Evolutionary conservation across 75 land plant genomes (phyloP), one percentile per base, ranked within the genome.

Genomic region (Sequoiadendron giganteum): DNA sequence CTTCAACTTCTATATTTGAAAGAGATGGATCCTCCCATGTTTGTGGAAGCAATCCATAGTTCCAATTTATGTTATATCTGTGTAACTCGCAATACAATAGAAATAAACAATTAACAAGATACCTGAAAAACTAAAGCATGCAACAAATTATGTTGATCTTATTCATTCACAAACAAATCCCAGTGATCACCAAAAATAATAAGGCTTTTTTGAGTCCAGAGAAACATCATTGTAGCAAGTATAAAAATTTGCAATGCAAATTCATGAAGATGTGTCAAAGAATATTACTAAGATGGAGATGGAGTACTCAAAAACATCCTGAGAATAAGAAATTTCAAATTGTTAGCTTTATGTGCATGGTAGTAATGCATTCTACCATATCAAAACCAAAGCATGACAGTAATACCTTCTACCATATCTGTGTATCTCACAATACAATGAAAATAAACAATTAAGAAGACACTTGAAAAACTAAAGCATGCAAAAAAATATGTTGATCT

Each of bases 21-120:
- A 92, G 88, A 38, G 94, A 89, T 86, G 99, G 99, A 86, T 98
- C 99, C 87, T 98, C 99, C 99, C 99, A 98, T 55, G 99, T 96
- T 87, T 98, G 99, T 79, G 99, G 99, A 55, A 98, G 94, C 90
- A 98, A 89, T 84, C 99, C 99, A 90, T 98, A 98, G 76, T 98
- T 98, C 99, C 99, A 98, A 86, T 95, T 95, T 49, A 98, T 98
- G 87, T 97, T 97, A 89, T 98, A 97, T 34, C 99, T 97, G 92
- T 13, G 45, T 48, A 19, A 43, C 72, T 42, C 65, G n/a, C 16
- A 47, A 47, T 28, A n/a, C 48, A 82, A 82, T 40, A n/a, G 8
- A 82, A 82, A 82, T 2, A 8, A 82, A 65, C n/a, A 65, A n/a
- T n/a, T 47, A 45, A 82, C 54, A 82, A 82, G 43, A 21, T 14